Base-by-base conservation (phyloP, 768 basidiomycete genomes). In the Rhizopogon rudus region DNA sequence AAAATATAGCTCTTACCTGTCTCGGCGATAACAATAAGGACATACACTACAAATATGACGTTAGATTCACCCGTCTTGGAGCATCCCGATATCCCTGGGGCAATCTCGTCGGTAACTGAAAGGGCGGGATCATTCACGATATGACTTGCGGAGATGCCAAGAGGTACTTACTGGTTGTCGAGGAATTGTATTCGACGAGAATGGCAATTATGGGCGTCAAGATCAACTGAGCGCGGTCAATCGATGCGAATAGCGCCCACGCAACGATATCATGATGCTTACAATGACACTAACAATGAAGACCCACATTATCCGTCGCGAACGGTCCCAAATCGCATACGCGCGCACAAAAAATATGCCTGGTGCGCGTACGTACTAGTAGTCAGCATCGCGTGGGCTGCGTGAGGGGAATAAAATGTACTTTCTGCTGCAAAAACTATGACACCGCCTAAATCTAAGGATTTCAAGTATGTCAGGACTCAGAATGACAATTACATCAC, bases 291-390 rank as follows among this genome's bases (percentile, higher is more conserved):
- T 49, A 14, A 1, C 3, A 3, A 49, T 16, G 5, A 49, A 49
- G 3, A 9, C 9, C 48, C 48, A 49, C 0, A 49, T 10, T 16
- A 49, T 3, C 48, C 35, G 5, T 49, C 22, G 37, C 2, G 48
- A 49, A 10, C 52, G 45, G 5, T 39, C 52, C 52, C 52, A 53
- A 44, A 53, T 25, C 29, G 33, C 45, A 35, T 53, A 53, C 14
- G 44, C 50, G 9, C 52, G 52, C 33, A 51, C 45, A 33, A 50
- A 45, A 29, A 53, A 53, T 45, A 53, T 33, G 16, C 33, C 52
- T 53, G 20, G 39, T 37, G 37, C 5, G 16, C 9, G 37, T 49
- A 25, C 25, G 4, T 25, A 5, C 25, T 25, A 25, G 25, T 25
- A 5, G 22, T 49, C 20, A 49, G 20, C 16, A 22, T 37, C 20